These are phyloP conservation scores for Saturnispora serradocipensis DNA, from an alignment of 805 yeast genomes.

Conservation along the genomic window DNA sequence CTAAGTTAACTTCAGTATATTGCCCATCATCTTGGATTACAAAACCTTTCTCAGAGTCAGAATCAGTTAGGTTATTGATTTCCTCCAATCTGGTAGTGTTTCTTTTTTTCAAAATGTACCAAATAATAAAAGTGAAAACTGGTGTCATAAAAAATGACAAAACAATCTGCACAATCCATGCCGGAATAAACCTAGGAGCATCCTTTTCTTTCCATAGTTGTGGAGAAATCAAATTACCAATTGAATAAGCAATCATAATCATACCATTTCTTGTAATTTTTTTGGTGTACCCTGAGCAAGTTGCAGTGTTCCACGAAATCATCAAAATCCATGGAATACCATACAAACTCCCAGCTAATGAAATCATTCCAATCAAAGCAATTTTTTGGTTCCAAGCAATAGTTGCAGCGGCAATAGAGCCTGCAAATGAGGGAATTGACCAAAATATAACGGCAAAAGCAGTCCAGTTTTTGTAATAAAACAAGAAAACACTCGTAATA, in stretches of 20 bases:
- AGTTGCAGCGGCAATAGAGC: constrained; percentile 24
- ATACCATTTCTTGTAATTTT: constrained; percentile 39
- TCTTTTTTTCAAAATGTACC: constrained; percentile 36
- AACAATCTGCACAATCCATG: constrained; percentile 50
- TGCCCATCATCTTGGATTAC: constrained; percentile 21
- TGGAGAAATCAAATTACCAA: constrained; percentile 46
- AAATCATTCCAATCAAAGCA: constrained; percentile 39
- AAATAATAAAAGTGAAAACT: constrained; percentile 32
- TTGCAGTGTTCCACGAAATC: constrained; percentile 21
- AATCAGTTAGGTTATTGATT: constrained; percentile 9
- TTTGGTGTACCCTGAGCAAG: constrained; percentile 45
- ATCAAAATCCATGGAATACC: constrained; percentile 22
- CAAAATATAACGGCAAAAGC: constrained; percentile 25
- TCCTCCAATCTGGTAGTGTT: constrained; percentile 24
- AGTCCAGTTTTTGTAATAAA: constrained; percentile 29
- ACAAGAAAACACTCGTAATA: constrained; percentile 29
- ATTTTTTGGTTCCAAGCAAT: constrained; percentile 36
- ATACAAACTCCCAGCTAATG: constrained; percentile 36
- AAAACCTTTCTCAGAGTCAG: constrained; percentile 19
- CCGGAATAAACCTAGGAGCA: constrained; percentile 39
- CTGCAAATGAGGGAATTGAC: constrained; percentile 27
- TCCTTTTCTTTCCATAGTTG: constrained; percentile 45
- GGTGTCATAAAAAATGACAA: constrained; percentile 42
- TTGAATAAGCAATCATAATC: constrained; percentile 38
- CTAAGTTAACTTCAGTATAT: constrained; percentile 28